Evolutionary conservation across 164 flowering plant species (phyloP).

Genomic region (Aristolochia fimbriata): DNA sequence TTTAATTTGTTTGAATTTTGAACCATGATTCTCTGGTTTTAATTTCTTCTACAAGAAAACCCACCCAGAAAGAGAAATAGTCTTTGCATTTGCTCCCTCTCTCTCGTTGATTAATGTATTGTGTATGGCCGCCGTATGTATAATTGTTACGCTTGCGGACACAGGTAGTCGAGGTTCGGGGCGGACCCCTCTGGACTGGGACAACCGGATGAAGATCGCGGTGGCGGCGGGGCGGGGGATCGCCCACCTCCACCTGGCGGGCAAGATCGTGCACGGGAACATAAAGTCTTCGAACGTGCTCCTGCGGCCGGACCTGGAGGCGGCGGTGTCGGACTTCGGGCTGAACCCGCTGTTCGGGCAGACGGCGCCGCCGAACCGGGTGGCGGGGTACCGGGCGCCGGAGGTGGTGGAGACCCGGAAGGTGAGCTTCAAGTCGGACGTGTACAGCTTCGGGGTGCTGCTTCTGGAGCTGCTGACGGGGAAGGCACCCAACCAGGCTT

Average conservation of each 20-base stretch:
- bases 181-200: constrained; percentile 88
- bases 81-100: too few species aligned
- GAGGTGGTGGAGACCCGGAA: constrained; percentile 83
- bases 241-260: constrained; percentile 65
- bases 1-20: too few species aligned
- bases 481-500: constrained; percentile 87
- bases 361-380: constrained; percentile 46
- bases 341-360: constrained; percentile 59
- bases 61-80: too few species aligned
- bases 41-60: too few species aligned
- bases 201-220: constrained; percentile 73
- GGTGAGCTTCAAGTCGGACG: constrained; percentile 75
- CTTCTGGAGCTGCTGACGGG: constrained; percentile 82
- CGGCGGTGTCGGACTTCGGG: constrained; percentile 68
- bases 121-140: too few species aligned
- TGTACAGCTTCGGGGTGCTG: constrained; percentile 86
- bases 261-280: constrained; percentile 76
- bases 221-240: constrained; percentile 61
- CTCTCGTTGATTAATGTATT: too few species aligned
- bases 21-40: too few species aligned
- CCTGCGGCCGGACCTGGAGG: constrained; percentile 52
- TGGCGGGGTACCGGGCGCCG: constrained; percentile 92
- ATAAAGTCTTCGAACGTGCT: constrained; percentile 88
- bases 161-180: constrained; percentile 99
- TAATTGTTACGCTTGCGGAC: too few species aligned